phyloP scores from a whole-genome alignment of 2,329 filamentous ascomycete species.

The Botrytis aclada region DNA sequence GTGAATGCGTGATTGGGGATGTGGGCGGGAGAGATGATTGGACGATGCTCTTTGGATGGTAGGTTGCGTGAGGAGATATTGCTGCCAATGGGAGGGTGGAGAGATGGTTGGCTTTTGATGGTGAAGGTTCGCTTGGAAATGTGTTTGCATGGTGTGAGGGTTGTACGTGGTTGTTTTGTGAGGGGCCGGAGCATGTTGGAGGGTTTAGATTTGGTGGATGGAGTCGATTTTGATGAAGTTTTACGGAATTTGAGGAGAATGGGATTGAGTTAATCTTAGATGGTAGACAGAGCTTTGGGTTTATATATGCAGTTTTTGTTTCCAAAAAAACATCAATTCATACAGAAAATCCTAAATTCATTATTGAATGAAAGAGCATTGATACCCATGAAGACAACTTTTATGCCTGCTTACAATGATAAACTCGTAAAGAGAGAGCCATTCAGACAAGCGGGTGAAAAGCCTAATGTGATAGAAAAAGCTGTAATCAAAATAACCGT shows the following conservation, averaged over 20 bases:
- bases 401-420: background rate
- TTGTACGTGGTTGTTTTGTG: background rate
- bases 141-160: background rate
- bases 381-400: background rate
- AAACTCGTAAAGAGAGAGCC: rapidly evolving
- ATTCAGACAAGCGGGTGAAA: background rate
- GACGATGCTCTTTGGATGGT: background rate
- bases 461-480: background rate
- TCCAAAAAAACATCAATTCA: background rate
- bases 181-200: background rate
- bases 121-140: background rate
- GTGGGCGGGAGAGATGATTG: rapidly evolving
- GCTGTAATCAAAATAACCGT: too few species aligned
- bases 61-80: background rate
- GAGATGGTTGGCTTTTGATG: background rate
- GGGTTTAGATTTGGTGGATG: background rate
- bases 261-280: rapidly evolving
- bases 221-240: background rate
- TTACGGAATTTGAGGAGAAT: background rate
- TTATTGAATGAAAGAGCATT: background rate
- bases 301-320: background rate
- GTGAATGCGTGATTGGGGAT: background rate
- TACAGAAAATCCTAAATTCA: background rate
- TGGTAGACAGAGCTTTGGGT: background rate
- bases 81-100: rapidly evolving